Evolutionary conservation across 202 grass and related monocot genomes (phyloP), one percentile per base, ranked within the genome.

Genomic region (Sporobolus alterniflorus): DNA sequence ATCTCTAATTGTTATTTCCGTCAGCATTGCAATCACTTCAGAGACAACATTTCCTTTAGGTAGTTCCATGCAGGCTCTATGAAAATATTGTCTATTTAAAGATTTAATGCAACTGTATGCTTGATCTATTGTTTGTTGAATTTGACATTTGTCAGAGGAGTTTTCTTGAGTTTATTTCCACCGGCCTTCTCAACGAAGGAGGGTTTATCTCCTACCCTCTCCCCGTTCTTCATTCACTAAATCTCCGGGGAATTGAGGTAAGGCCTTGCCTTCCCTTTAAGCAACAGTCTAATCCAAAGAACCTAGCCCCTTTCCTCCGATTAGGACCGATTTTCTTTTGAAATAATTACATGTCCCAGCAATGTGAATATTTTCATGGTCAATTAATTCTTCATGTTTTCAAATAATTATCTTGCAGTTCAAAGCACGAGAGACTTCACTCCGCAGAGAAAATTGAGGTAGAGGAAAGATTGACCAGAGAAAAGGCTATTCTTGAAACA

Each of bases 391-490:
- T 81, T 83, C 16, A 50, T 63, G 66, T 67, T 48, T 61, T 52
- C n/a, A 73, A 83, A 66, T 21, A 47, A 47, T 69, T 81, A 80
- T 41, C 4, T 28, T 57, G 73, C 74, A 96, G 93, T 87, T 88
- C 63, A 93, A 85, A 75, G 66, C 50, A 79, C 65, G 46, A 22
- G 85, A 96, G 17, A 82, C 69, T 79, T 88, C 78, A 69, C 72
- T 90, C 71, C 15, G 49, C 46, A 90, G 87, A 84, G 93, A 89
- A 85, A 50, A 85, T 21, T 50, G 85, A 91, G 55, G 51, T 79
- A 47, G 90, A 93, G 68, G 90, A 91, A 89, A 93, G 76, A 54
- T 33, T 96, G 22, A 62, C 56, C 17, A 89, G 67, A 96, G 93
- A 93, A 61, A 93, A 85, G 25, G 50, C 42, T 26, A 34, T 52